Evolutionary conservation across 345 rosid genomes (phyloP).

Genomic region (Eucalyptus fibrosa): DNA sequence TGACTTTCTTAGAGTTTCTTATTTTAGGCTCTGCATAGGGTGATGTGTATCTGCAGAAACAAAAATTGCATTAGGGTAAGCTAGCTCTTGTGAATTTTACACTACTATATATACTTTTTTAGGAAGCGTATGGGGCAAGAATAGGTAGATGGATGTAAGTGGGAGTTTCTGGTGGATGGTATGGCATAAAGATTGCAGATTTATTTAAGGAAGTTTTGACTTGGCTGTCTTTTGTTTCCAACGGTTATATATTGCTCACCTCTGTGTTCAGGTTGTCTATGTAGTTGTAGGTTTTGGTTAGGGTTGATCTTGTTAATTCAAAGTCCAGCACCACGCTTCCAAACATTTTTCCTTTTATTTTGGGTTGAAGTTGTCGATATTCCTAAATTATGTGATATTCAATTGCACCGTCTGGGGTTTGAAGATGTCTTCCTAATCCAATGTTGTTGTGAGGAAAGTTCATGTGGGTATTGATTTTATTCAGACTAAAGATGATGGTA

Average conservation of each 20-base stretch:
- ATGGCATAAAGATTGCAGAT: neutral
- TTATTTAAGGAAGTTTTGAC: neutral
- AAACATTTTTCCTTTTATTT: neutral
- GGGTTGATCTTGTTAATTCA: neutral
- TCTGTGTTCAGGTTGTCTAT: neutral
- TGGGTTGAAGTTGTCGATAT: neutral
- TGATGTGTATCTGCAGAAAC: neutral
- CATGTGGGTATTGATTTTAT: neutral
- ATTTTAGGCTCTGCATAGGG: neutral
- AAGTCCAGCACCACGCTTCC: neutral
- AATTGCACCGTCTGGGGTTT: neutral
- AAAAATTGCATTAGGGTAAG: neutral
- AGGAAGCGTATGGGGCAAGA: neutral
- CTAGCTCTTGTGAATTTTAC: neutral
- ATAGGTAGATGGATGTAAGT: neutral
- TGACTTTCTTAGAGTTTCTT: neutral
- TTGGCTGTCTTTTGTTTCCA: neutral
- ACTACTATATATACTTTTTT: neutral
- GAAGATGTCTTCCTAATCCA: neutral
- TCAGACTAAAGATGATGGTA: neutral
- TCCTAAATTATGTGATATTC: neutral
- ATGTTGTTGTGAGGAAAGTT: neutral
- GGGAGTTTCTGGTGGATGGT: neutral
- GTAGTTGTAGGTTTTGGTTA: neutral
- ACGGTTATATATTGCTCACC: neutral